Base-by-base conservation (phyloP, 768 basidiomycete species). In the Trametes punicea region DNA sequence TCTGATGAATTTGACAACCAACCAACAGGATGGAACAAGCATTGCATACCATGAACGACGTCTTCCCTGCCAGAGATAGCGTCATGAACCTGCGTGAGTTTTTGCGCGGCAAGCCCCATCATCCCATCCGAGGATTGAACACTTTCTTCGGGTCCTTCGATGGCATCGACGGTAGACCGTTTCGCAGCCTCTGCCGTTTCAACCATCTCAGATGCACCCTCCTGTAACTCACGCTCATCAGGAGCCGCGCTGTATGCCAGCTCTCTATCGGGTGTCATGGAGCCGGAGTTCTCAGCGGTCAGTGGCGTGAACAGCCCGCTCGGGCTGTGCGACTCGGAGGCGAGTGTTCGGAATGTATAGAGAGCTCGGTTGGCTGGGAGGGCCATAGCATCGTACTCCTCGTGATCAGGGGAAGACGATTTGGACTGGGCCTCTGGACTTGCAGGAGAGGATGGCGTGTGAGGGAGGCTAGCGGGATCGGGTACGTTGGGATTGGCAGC, bases 281-380 rank as follows among this genome's bases (percentile, higher is more conserved):
- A 71, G 49, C 73, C 72, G 9, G 74, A 64, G 30, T 71, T 71
- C 7, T 71, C 74, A 46, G 73, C 70, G 4, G 74, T 65, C 25
- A 61, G 51, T 29, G 77, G 74, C 0, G 74, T 75, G 62, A 77
- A 77, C 58, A 77, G 65, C 15, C 74, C 70, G 47, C 71, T 73
- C 10, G 57, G 46, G 25, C 56, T 65, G 7, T 48, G 41, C 5
- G 51, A 26, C 2, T 26, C n/a, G 25, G 52, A 18, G 8, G 31
- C 36, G 26, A 51, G 42, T 45, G 55, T 55, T 15, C 48, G 48
- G 53, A 59, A 46, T 15, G n/a, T n/a, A 55, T 2, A 1, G 54
- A 49, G 27, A 46, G 42, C 31, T 46, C 27, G 1, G 53, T 55
- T 53, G 6, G 34, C 15, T 1, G 58, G 53, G 3, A 51, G 38